Evolutionary conservation across 2,329 filamentous ascomycete species (phyloP).

Genomic region (Colletotrichum truncatum): DNA sequence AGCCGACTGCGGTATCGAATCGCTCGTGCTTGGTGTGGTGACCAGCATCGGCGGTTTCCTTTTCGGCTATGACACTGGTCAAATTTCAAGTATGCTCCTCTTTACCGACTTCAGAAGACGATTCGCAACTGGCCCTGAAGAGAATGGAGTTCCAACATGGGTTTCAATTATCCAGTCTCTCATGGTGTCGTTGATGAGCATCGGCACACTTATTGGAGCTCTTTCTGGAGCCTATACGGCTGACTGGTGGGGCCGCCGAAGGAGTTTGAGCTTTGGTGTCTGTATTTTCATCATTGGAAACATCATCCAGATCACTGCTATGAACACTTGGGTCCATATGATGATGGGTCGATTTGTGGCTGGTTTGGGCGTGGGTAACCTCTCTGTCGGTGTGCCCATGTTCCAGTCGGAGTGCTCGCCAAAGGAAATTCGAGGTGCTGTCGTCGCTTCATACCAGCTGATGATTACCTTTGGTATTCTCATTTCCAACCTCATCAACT

Average conservation of each 20-base stretch:
- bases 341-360: slow-evolving; percentile 73
- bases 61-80: slow-evolving; percentile 71
- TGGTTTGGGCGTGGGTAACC: slow-evolving; percentile 73
- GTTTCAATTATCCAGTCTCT: slow-evolving; percentile 55
- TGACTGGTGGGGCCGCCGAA: slow-evolving; percentile 66
- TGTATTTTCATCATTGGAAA: slow-evolving; percentile 71
- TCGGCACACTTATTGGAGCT: slow-evolving; percentile 64
- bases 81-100: slow-evolving; percentile 61
- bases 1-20: slow-evolving; percentile 50
- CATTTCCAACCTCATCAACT: slow-evolving; percentile 63
- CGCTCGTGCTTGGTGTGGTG: slow-evolving; percentile 56
- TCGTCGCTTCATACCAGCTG: slow-evolving; percentile 77
- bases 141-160: slow-evolving; percentile 48
- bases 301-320: slow-evolving; percentile 71
- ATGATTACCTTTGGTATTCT: slow-evolving; percentile 79
- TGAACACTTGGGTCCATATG: slow-evolving; percentile 69
- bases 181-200: slow-evolving; percentile 65
- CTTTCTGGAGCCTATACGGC: slow-evolving; percentile 62
- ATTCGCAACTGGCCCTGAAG: slow-evolving; percentile 55
- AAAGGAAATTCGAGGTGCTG: slow-evolving; percentile 68
- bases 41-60: slow-evolving; percentile 70
- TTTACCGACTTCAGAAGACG: slow-evolving; percentile 64
- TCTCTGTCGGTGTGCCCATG: slow-evolving; percentile 73
- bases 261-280: slow-evolving; percentile 61
- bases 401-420: slow-evolving; percentile 73